Evolutionary conservation across 2,329 filamentous ascomycete genomes (phyloP).

Genomic region (Blumeria hordei): DNA sequence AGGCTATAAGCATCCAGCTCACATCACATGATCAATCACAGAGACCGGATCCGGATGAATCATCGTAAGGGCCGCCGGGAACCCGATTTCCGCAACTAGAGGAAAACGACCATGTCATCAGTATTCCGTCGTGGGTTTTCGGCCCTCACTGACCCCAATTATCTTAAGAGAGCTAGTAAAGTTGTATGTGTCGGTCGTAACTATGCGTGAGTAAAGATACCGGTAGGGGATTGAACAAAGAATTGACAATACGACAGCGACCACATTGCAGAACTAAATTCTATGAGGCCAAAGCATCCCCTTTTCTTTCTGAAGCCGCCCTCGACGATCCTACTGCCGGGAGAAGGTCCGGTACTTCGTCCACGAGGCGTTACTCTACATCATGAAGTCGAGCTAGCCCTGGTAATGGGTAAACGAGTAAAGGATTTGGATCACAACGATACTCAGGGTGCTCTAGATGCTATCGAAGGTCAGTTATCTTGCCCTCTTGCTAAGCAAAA

Average conservation of each 20-base stretch:
- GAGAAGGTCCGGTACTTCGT: constrained; percentile 54
- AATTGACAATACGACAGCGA: constrained; percentile 29
- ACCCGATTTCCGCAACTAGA: too few relatives aligned
- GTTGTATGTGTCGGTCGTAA: constrained; percentile 78
- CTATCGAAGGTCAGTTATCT: constrained; percentile 43
- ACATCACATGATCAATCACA: too few relatives aligned
- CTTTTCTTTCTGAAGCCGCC: constrained; percentile 98
- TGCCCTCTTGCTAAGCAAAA: not conserved
- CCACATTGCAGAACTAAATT: constrained; percentile 83
- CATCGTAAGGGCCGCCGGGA: too few relatives aligned
- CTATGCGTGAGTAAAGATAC: constrained; percentile 47
- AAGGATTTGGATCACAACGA: constrained; percentile 55
- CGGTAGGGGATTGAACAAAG: not conserved
- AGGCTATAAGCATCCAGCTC: too few relatives aligned
- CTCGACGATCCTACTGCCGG: constrained; percentile 59
- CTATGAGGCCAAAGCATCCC: constrained; percentile 67
- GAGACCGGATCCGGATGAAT: too few relatives aligned
- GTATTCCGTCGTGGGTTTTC: constrained; percentile 12
- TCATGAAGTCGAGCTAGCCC: constrained; percentile 83
- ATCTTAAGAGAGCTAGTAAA: constrained; percentile 26
- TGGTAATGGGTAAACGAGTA: constrained; percentile 65
- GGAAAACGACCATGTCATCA: constrained; percentile 8
- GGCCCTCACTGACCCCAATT: constrained; percentile 16
- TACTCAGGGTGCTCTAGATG: constrained; percentile 49
- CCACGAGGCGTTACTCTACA: constrained; percentile 69